Conservation (phyloP, 2,329 filamentous ascomycete genomes). For the Fusarium chaquense region DNA sequence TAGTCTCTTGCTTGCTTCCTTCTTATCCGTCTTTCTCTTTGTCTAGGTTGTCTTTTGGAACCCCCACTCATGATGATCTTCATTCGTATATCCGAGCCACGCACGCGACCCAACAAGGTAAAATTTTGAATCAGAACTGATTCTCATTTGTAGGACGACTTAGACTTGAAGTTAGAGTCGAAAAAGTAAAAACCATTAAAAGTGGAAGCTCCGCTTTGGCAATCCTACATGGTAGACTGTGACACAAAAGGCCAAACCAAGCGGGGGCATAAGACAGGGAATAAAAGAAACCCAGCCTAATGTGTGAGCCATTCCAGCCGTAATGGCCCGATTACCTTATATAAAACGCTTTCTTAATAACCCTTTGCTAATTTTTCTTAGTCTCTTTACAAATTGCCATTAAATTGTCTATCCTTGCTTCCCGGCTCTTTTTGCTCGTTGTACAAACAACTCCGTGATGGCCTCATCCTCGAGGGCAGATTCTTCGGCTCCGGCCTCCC, state of each 20-base stretch:
- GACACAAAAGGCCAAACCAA: conserved; percentile 28
- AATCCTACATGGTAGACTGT: conserved; percentile 40
- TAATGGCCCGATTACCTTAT: conserved; percentile 34
- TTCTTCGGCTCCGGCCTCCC: conserved; percentile 34
- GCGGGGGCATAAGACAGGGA: conserved; percentile 35
- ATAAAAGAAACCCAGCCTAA: conserved; percentile 34
- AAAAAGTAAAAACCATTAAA: conserved; percentile 20
- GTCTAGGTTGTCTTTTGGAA: background rate
- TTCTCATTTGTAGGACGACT: background rate
- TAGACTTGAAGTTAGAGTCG: background rate
- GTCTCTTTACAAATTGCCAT: background rate
- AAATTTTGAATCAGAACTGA: conserved; percentile 1
- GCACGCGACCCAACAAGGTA: conserved; percentile 22
- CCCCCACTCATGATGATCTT: conserved; percentile 29
- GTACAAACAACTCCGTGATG: conserved; percentile 27
- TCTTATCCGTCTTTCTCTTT: background rate
- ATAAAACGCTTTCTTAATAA: background rate
- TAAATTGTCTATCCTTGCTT: background rate
- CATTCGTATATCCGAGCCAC: conserved; percentile 21
- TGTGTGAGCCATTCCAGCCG: conserved; percentile 22
- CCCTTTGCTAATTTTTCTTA: background rate
- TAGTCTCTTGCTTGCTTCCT: background rate
- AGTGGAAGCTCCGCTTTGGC: conserved; percentile 31
- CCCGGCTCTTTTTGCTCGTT: conserved; percentile 16
- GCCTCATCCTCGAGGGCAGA: conserved; percentile 9